Percentiles rank a stretch among this genome's conserved stretches.
Evolutionary conservation across 768 basidiomycete genomes (phyloP).

Genomic region (Collybia sordida): DNA sequence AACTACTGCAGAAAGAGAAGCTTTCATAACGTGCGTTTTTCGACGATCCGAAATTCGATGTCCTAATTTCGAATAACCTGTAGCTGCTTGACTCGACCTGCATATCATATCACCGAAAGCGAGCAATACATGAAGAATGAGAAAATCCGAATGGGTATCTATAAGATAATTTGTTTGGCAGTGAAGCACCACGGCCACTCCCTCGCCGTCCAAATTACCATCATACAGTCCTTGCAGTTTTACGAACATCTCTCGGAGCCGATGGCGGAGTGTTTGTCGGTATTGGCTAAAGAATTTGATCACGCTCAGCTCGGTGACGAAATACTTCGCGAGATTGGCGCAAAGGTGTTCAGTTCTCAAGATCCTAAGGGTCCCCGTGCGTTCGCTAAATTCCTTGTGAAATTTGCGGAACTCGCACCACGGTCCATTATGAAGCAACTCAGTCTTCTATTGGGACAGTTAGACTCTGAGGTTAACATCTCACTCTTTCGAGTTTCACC

Average conservation of each 20-base stretch:
- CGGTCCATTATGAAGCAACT: conserved; percentile 87
- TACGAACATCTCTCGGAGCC: conserved; percentile 93
- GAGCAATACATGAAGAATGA: conserved; percentile 85
- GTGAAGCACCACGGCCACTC: conserved; percentile 90
- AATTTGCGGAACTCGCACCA: conserved; percentile 77
- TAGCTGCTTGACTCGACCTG: conserved; percentile 86
- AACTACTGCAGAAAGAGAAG: conserved; percentile 81
- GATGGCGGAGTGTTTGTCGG: conserved; percentile 86
- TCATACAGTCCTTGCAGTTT: conserved; percentile 91
- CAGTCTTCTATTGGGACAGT: conserved; percentile 75
- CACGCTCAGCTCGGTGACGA: conserved; percentile 89
- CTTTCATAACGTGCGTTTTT: conserved; percentile 72
- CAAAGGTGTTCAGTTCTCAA: conserved; percentile 71
- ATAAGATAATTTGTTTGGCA: conserved; percentile 87
- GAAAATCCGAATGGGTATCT: conserved; percentile 71
- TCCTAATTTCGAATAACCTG: conserved; percentile 6
- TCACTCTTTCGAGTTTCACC: neutral
- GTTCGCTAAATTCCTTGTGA: conserved; percentile 82
- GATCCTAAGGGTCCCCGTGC: conserved; percentile 87
- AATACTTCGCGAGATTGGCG: conserved; percentile 83
- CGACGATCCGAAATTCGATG: neutral
- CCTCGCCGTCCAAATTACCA: conserved; percentile 81
- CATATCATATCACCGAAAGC: conserved; percentile 82
- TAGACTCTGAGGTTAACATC: conserved; percentile 85
- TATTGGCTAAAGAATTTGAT: conserved; percentile 84